Base-by-base conservation (phyloP, 2,329 filamentous ascomycete species). In the Didymella segeticola region DNA sequence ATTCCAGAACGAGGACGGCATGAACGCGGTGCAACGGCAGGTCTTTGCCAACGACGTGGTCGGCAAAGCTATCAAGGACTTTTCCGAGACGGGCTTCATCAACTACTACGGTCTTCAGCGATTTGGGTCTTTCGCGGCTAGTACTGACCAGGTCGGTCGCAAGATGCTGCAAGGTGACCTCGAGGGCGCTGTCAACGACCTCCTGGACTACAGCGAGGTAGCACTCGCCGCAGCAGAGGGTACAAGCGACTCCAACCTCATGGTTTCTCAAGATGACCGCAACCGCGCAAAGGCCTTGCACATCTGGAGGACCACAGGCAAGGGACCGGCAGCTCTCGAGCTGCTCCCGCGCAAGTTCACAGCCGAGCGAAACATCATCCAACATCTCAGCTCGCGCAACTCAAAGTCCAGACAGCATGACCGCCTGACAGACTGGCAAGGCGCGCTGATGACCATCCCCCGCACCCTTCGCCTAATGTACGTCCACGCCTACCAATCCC, bases 81-180 rank as follows among this genome's bases (percentile, higher is more conserved):
- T 98, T 62, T 80, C 83, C 48, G 77, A 86, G 36, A 83, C 88
- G 37, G 95, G 95, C 2, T 99, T 96, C 80, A 87, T 99, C 76
- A 99, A 99, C 77, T 99, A 98, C 78, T 99, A 93, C 69, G 95
- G 95, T 8, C 86, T 98, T n/a, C 95, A 99, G 77, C 87, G 95
- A 20, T 99, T 99, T 67, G 95, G 95, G 23, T 93, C 92, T 0
- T 93, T 95, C 74, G 80, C 86, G 23, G 89, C 90, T 11, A 89
- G 92, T 27, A 99, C 95, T 0, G 91, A 98, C 68, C 83, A 88
- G 33, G 80, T 97, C 43, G 95, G 95, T 42, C 85, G 89, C 70
- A 88, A 90, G 72, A 92, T 99, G 70, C 82, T 99, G 0, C 84
- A 90, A 62, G 88, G 85, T 25, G 86, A 96, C 67, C 92, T 92